A percentile compares a stretch with the other conserved stretches of the same genome.
These are phyloP conservation scores for Colletotrichum trifolii DNA, from an alignment of 2,329 filamentous ascomycete species.

Conservation along the genomic window DNA sequence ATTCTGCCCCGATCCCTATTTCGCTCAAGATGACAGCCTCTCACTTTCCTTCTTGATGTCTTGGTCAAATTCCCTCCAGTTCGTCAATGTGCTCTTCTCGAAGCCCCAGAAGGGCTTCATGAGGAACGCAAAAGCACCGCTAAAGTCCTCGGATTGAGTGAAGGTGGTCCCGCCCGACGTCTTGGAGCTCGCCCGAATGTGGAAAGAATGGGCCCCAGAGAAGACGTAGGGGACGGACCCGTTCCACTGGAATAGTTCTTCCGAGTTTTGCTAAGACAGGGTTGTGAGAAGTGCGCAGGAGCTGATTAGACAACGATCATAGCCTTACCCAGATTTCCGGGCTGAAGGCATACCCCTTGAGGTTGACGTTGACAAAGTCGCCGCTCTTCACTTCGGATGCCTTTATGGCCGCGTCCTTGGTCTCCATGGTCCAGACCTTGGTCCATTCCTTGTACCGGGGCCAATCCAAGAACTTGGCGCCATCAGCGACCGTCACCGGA, in stretches of 20 bases:
- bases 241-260: constrained; percentile 1
- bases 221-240: not conserved
- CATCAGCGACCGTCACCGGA: not conserved
- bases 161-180: not conserved
- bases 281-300: not conserved
- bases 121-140: not conserved
- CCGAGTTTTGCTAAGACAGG: not conserved
- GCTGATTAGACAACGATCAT: not conserved
- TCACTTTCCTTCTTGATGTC: constrained; percentile 13
- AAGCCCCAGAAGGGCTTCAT: not conserved
- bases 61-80: constrained; percentile 10
- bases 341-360: not conserved
- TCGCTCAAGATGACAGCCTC: not conserved
- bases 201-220: not conserved
- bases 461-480: not conserved
- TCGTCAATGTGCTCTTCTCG: not conserved
- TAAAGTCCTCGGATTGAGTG: not conserved
- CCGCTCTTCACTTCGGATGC: not conserved
- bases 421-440: constrained; percentile 3
- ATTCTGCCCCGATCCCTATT: too few relatives aligned
- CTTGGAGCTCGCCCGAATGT: constrained; percentile 12
- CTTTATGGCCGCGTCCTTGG: not conserved
- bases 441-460: not conserved
- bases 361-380: constrained; percentile 4
- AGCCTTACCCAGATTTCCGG: not conserved